Percentiles rank a stretch among this genome's conserved stretches.
Conservation (phyloP, 441 rosid species). For the Mallotus japonicus region DNA sequence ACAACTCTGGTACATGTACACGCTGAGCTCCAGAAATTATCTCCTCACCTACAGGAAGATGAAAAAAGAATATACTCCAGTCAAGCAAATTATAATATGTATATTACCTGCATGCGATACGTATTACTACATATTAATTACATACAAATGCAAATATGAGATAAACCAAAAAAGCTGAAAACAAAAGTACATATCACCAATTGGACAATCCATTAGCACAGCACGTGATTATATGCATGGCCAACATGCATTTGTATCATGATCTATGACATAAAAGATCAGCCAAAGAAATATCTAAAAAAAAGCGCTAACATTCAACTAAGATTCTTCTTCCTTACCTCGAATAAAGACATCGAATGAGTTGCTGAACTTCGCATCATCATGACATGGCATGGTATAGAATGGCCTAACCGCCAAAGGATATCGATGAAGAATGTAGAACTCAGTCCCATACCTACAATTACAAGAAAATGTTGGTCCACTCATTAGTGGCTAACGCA, state of each 20-base stretch:
- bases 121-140: too few relatives aligned
- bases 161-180: background rate
- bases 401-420: constrained; percentile 85
- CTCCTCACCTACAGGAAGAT: constrained; percentile 66
- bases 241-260: background rate
- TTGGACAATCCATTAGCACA: background rate
- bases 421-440: constrained; percentile 78
- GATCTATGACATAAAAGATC: too few relatives aligned
- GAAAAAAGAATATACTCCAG: background rate
- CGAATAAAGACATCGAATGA: constrained; percentile 93
- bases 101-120: background rate
- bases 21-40: constrained; percentile 97
- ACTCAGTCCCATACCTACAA: constrained; percentile 75
- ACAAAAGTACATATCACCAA: background rate
- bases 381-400: constrained; percentile 92
- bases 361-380: constrained; percentile 69
- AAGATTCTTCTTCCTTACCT: constrained; percentile 40
- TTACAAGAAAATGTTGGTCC: background rate
- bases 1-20: constrained; percentile 69
- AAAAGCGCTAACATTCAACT: too few relatives aligned
- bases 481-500: background rate
- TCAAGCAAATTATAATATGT: background rate
- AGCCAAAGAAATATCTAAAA: too few relatives aligned
- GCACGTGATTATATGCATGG: background rate
- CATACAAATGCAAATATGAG: background rate